phyloP scores from a whole-genome alignment of 2,329 filamentous ascomycete genomes.

The Apiospora koreana region DNA sequence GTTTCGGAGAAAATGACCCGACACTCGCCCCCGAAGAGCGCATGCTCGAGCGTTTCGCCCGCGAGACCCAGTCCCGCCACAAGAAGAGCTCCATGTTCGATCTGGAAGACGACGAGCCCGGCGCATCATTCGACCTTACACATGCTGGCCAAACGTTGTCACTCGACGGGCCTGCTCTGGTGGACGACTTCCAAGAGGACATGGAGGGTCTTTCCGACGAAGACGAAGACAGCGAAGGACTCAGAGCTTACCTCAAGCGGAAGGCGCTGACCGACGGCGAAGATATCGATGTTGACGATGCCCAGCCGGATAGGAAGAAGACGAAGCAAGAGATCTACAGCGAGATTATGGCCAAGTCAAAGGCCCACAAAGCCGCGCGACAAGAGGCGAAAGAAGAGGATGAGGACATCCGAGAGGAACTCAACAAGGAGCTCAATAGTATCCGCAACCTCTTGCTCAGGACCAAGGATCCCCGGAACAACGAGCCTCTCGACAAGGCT shows the following conservation, averaged over 20 bases:
- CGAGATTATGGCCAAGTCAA: conserved; percentile 96
- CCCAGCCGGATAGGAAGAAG: conserved; percentile 82
- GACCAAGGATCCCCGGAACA: conserved; percentile 28
- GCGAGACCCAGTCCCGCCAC: conserved; percentile 79
- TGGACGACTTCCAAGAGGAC: conserved; percentile 82
- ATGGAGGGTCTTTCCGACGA: conserved; percentile 62
- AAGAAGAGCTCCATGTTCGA: conserved; percentile 85
- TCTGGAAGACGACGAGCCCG: conserved; percentile 75
- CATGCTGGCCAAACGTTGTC: conserved; percentile 78
- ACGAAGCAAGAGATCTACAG: conserved; percentile 97
- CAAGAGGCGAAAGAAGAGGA: conserved; percentile 93
- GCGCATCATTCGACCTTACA: conserved; percentile 69
- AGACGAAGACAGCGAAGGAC: conserved; percentile 59
- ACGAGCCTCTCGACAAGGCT: conserved; percentile 39
- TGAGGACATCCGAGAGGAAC: conserved; percentile 78
- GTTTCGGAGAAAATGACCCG: conserved; percentile 94
- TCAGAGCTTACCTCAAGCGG: conserved; percentile 54
- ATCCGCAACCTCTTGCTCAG: conserved; percentile 71
- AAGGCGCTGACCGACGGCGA: conserved; percentile 52
- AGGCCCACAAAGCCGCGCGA: conserved; percentile 90
- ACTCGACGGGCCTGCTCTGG: conserved; percentile 54
- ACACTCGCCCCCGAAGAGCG: conserved; percentile 92
- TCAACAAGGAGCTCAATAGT: conserved; percentile 81
- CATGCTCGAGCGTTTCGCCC: conserved; percentile 86
- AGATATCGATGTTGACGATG: conserved; percentile 51